phyloP scores from a whole-genome alignment of 805 yeast species.

The Pichia exigua region DNA sequence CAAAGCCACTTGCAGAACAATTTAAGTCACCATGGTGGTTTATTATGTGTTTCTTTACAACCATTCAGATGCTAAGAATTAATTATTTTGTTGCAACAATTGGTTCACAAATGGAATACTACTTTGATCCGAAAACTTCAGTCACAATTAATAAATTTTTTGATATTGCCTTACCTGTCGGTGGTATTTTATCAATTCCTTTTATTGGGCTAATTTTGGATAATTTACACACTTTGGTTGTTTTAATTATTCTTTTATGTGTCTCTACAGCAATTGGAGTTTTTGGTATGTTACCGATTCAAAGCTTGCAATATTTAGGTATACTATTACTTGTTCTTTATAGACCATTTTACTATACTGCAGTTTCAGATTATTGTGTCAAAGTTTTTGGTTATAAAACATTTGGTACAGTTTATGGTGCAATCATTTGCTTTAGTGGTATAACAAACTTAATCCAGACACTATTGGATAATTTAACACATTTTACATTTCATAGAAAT shows the following conservation, averaged over 20 bases:
- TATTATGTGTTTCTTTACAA: constrained; percentile 69
- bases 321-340: constrained; percentile 67
- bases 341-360: constrained; percentile 89
- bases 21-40: constrained; percentile 62
- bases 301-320: constrained; percentile 54
- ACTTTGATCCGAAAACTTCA: constrained; percentile 51
- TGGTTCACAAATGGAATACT: constrained; percentile 69
- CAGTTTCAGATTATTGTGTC: constrained; percentile 85
- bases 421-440: constrained; percentile 77
- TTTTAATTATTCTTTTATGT: constrained; percentile 42
- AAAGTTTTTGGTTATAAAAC: constrained; percentile 90
- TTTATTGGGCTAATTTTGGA: constrained; percentile 77
- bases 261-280: constrained; percentile 62
- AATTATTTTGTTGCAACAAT: constrained; percentile 91
- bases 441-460: constrained; percentile 69
- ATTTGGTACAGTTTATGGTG: constrained; percentile 87
- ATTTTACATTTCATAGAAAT: constrained; percentile 56
- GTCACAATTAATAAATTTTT: constrained; percentile 60
- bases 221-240: constrained; percentile 54
- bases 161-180: constrained; percentile 80
- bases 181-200: constrained; percentile 83
- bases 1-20: constrained; percentile 34
- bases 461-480: constrained; percentile 62
- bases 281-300: constrained; percentile 50
- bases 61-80: constrained; percentile 84